A percentile compares a stretch with the other conserved stretches of the same genome.
phyloP scores from a whole-genome alignment of 169 alveolate genomes.

The Cryptosporidium tyzzeri region DNA sequence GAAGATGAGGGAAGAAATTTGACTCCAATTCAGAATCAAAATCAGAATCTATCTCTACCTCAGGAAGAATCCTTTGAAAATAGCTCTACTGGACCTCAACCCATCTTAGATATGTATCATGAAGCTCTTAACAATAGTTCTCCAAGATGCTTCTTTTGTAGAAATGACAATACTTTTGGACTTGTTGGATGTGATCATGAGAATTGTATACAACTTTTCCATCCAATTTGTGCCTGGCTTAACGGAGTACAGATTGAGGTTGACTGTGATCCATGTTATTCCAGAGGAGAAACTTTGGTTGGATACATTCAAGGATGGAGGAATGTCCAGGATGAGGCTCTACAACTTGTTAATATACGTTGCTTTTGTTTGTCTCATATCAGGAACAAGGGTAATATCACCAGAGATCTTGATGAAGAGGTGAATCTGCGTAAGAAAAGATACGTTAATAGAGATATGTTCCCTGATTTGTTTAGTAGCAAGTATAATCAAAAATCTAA shows the following conservation, averaged over 20 bases:
- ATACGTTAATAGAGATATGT: constrained; percentile 51
- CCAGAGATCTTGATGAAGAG: constrained; percentile 8
- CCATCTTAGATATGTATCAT: not conserved
- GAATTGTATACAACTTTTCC: constrained; percentile 18
- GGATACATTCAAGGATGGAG: constrained; percentile 39
- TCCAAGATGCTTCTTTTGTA: constrained; percentile 28
- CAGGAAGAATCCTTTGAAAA: not conserved
- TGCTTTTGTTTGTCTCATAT: constrained; percentile 33
- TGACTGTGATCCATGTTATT: constrained; percentile 40
- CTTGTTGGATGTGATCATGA: constrained; percentile 32
- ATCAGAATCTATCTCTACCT: not conserved
- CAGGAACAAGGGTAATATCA: not conserved
- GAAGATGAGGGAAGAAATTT: not conserved
- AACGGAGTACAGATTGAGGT: constrained; percentile 27
- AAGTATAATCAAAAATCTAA: constrained; percentile 38
- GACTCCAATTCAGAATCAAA: not conserved
- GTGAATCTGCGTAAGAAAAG: constrained; percentile 44
- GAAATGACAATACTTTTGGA: constrained; percentile 42
- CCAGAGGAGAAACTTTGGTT: constrained; percentile 26
- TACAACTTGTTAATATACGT: constrained; percentile 8
- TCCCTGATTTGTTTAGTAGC: constrained; percentile 43
- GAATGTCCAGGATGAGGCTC: constrained; percentile 23
- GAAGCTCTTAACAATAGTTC: not conserved
- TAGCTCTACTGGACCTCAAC: not conserved
- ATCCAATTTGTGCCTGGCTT: constrained; percentile 66